Percentiles rank a stretch among this genome's conserved stretches.
phyloP scores from a whole-genome alignment of 2,329 filamentous ascomycete species.

The Aspergillus fumigatus region DNA sequence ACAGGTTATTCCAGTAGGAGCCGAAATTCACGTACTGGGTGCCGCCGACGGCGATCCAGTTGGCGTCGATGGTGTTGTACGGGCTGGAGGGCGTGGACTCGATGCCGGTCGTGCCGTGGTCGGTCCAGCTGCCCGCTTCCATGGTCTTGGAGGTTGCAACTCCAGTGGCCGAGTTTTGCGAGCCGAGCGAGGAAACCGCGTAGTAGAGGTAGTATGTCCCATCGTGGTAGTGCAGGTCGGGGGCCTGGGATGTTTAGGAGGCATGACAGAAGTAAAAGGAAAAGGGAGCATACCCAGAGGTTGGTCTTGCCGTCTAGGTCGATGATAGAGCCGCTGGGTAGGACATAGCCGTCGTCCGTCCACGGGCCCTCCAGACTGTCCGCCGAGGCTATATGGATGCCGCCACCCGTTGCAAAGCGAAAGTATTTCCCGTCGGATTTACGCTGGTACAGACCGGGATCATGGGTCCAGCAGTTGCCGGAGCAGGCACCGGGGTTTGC shows the following conservation, averaged over 20 bases:
- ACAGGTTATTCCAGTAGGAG: conserved; percentile 66
- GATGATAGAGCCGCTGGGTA: conserved; percentile 43
- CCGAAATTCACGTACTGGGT: conserved; percentile 57
- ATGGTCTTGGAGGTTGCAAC: conserved; percentile 48
- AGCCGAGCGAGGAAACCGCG: conserved; percentile 57
- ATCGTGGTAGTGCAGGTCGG: conserved; percentile 57
- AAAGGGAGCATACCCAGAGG: conserved; percentile 42
- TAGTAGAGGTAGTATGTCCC: conserved; percentile 63
- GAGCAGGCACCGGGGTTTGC: conserved; percentile 28
- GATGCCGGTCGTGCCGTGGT: conserved; percentile 32
- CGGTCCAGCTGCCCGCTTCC: conserved; percentile 32
- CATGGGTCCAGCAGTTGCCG: conserved; percentile 39
- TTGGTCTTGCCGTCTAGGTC: conserved; percentile 42
- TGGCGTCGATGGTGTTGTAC: conserved; percentile 61
- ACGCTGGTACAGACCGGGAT: conserved; percentile 48
- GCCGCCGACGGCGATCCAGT: conserved; percentile 44
- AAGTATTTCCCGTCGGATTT: conserved; percentile 49
- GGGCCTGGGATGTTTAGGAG: conserved; percentile 46
- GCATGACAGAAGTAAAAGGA: neutral
- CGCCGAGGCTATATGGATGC: conserved; percentile 46
- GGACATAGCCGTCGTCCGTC: conserved; percentile 44
- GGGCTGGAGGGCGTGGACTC: conserved; percentile 35
- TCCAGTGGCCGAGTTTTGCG: conserved; percentile 59
- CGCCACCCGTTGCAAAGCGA: conserved; percentile 50
- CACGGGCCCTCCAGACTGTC: conserved; percentile 47